Evolutionary conservation across 192 early-diverging fungal species (phyloP).

Genomic region (Backusella circina): DNA sequence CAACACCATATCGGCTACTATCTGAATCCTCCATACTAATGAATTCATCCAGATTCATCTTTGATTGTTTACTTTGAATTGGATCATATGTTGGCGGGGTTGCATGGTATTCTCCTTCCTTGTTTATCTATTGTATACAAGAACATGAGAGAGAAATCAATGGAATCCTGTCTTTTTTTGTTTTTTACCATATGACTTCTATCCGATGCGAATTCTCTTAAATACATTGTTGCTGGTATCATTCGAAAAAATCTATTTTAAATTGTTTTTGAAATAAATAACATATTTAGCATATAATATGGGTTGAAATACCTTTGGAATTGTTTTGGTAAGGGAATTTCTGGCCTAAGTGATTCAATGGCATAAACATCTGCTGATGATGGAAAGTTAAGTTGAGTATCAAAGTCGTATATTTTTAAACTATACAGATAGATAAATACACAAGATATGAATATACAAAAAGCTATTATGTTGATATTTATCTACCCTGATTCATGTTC

Average conservation of each 20-base stretch:
- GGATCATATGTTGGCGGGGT: conserved; percentile 6
- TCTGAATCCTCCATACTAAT: conserved; percentile 12
- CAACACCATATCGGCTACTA: background rate
- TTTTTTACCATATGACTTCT: conserved; percentile 22
- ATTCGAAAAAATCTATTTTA: conserved; percentile 18
- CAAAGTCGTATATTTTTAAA: conserved; percentile 17
- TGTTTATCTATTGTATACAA: background rate
- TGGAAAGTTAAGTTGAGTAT: conserved; percentile 13
- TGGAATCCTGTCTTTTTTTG: background rate
- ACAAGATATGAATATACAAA: too few relatives aligned
- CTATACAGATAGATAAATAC: background rate
- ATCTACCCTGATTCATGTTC: background rate
- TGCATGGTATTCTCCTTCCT: conserved; percentile 10
- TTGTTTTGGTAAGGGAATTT: background rate
- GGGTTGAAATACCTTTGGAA: conserved; percentile 13
- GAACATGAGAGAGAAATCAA: too few relatives aligned
- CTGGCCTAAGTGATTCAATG: conserved; percentile 8
- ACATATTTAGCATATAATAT: background rate
- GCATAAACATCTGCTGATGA: background rate
- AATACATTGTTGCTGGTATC: conserved; percentile 7
- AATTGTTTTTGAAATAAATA: background rate
- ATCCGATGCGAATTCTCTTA: conserved; percentile 20
- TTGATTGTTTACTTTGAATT: background rate
- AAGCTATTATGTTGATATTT: too few relatives aligned
- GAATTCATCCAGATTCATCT: conserved; percentile 14